Base-by-base conservation (phyloP, 2,329 filamentous ascomycete genomes). In the Calonectria ilicicola region DNA sequence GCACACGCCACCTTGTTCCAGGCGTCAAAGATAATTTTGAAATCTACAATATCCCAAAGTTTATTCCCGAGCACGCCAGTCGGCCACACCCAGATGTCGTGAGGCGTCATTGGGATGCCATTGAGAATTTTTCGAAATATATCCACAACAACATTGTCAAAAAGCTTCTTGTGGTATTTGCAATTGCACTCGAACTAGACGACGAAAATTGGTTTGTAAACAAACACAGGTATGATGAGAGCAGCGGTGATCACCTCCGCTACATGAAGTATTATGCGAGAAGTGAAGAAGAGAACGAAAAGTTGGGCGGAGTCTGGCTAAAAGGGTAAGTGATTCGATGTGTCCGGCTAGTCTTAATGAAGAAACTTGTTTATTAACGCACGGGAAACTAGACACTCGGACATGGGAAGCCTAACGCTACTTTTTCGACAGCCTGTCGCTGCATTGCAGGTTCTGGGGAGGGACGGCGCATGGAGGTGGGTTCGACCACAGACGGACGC, bases 391-490 rank as follows among this genome's bases (percentile, higher is more conserved):
- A 65, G 62, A 15, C 89, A 91, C 76, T 90, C 89, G 0, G 89
- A 91, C 74, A 80, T 91, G 1, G 89, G 89, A 0, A 89, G 86
- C 0, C 82, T 91, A 1, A 91, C 89, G 0, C 82, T 91, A 1
- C 85, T 91, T 0, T 91, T 91, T 83, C 84, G 89, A 1, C 89
- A 91, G 75, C 89, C 89, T 0, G 86, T 91, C 17, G 88, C 89
- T 0, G 89, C 86, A 0, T 82, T 91, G 15, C 89, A 91, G 75
- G 87, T 91, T 38, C 74, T 73, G 40, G 85, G 86, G 15, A 84
- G 84, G n/a, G 81, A 84, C 0, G 84, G 84, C 2, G 69, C 85
- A 12, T 89, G 88, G 87, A 88, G 86, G 27, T 89, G 84, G 80
- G 86, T 87, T 0, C 82, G 82, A n/a, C 85, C 87, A 1, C 83